Percentiles rank a stretch among this genome's conserved stretches.
Conservation (phyloP, 345 rosid genomes). For the Eucalyptus polybractea region DNA sequence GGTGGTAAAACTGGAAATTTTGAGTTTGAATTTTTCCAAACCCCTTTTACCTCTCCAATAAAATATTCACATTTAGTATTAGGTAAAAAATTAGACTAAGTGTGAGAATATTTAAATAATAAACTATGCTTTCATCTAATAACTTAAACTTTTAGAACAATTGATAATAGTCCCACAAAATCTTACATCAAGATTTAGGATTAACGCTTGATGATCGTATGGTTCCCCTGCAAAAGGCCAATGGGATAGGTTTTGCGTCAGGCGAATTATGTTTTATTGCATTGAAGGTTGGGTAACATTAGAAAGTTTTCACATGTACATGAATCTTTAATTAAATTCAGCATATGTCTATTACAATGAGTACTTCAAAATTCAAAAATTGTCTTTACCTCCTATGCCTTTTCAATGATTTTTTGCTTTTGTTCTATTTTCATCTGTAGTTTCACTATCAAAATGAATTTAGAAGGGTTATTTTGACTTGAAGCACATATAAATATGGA, state of each 20-base stretch:
- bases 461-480: background rate
- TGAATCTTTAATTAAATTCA: background rate
- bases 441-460: background rate
- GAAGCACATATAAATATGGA: background rate
- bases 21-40: accelerated
- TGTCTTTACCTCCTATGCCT: background rate
- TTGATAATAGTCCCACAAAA: accelerated
- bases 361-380: background rate
- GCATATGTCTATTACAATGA: background rate
- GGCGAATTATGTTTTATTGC: background rate
- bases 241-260: background rate
- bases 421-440: background rate
- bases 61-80: accelerated
- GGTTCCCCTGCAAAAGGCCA: background rate
- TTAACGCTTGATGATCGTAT: accelerated
- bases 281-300: background rate
- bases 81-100: too few relatives aligned
- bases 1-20: accelerated
- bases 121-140: accelerated
- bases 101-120: too few relatives aligned
- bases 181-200: background rate
- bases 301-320: background rate
- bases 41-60: accelerated
- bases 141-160: too few relatives aligned
- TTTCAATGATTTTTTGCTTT: background rate